These are phyloP conservation scores for Aspergillus glaucus DNA, from an alignment of 2,329 filamentous ascomycete species.

Conservation along the genomic window DNA sequence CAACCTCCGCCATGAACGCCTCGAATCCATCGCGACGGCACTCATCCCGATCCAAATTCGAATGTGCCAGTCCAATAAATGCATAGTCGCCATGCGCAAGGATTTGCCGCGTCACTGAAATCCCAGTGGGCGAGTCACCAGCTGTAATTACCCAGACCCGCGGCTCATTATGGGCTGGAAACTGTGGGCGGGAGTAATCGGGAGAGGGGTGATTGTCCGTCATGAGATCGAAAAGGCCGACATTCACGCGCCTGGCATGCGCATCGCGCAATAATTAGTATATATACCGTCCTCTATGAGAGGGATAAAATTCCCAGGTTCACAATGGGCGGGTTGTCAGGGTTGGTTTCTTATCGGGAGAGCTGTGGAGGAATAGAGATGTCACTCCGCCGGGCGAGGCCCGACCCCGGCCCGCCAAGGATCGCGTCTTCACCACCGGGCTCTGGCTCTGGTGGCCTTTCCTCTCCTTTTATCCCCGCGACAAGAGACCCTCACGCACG, in stretches of 20 bases:
- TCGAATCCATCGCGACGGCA: constrained; percentile 72
- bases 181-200: constrained; percentile 39
- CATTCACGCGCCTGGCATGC: constrained; percentile 17
- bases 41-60: constrained; percentile 68
- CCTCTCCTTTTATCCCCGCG: constrained; percentile 7
- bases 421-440: constrained; percentile 2
- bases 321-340: neutral
- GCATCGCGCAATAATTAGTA: constrained; percentile 19
- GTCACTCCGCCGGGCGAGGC: constrained; percentile 1
- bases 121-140: constrained; percentile 75
- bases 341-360: neutral
- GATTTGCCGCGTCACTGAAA: constrained; percentile 72
- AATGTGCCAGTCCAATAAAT: constrained; percentile 72
- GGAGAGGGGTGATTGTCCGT: constrained; percentile 29
- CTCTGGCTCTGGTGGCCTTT: constrained; percentile 6
- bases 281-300: neutral
- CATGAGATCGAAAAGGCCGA: constrained; percentile 23
- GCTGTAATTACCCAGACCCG: constrained; percentile 91
- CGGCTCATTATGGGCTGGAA: constrained; percentile 59
- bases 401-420: neutral
- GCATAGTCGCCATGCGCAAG: constrained; percentile 90
- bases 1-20: constrained; percentile 61
- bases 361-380: neutral
- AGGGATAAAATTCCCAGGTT: neutral
- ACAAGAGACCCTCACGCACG: constrained; percentile 6